Conservation (phyloP, 176 grass and related monocot genomes). For the Avena insularis region DNA sequence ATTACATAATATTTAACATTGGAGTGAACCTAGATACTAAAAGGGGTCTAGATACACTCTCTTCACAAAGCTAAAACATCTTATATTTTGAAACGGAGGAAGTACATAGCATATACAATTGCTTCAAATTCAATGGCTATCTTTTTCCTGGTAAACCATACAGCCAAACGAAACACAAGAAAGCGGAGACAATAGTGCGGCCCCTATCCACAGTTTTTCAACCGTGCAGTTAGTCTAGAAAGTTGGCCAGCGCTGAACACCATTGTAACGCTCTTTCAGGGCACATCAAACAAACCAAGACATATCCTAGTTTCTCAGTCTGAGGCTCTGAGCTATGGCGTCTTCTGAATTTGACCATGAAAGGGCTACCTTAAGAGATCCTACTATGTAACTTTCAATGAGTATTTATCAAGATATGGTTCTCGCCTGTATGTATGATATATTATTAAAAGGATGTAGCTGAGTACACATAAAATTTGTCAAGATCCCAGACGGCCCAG, state of each 20-base stretch:
- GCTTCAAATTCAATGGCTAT: not conserved
- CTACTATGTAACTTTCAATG: not conserved
- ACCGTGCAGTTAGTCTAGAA: not conserved
- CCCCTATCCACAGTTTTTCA: not conserved
- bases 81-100: too few relatives aligned
- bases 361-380: not conserved
- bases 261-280: not conserved
- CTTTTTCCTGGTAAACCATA: not conserved
- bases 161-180: not conserved
- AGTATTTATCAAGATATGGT: not conserved
- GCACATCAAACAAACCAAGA: not conserved
- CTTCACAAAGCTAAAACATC: too few relatives aligned
- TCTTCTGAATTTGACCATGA: too few relatives aligned
- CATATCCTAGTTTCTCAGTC: not conserved
- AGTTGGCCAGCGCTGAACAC: not conserved
- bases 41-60: too few relatives aligned
- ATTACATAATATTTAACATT: too few relatives aligned
- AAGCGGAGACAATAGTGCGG: not conserved
- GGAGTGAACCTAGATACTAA: too few relatives aligned
- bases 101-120: too few relatives aligned
- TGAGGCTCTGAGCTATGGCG: too few relatives aligned
- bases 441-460: not conserved
- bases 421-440: not conserved
- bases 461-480: not conserved
- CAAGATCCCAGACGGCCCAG: not conserved